phyloP scores from a whole-genome alignment of 2,329 filamentous ascomycete genomes.

The Exutisphaerella laricina region DNA sequence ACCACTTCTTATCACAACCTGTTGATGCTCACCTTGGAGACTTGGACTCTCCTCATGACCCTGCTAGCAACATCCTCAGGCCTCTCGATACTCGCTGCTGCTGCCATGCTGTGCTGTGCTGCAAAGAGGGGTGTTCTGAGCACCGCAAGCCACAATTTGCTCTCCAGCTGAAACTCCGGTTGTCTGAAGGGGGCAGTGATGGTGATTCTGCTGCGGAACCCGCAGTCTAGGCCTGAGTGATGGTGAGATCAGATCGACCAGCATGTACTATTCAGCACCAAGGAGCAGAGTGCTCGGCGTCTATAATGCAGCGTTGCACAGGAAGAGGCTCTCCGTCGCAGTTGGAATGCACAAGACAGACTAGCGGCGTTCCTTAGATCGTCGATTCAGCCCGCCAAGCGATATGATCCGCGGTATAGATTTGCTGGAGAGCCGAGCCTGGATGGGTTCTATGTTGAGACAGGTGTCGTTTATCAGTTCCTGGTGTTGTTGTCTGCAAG shows the following conservation, averaged over 20 bases:
- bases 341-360: no score
- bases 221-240: neutral
- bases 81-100: constrained; percentile 19
- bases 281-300: neutral
- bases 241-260: neutral
- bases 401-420: neutral
- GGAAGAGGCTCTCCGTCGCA: no score
- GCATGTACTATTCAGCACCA: constrained; percentile 6
- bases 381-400: neutral
- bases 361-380: no score
- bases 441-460: no score
- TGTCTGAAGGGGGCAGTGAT: neutral
- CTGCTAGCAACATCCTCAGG: constrained; percentile 34
- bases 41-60: constrained; percentile 36
- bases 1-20: no score
- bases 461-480: no score
- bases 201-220: neutral
- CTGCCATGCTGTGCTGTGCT: constrained; percentile 25
- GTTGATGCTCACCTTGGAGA: constrained; percentile 35
- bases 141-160: constrained; percentile 7
- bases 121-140: constrained; percentile 2
- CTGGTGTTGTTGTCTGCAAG: no score
- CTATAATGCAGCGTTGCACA: neutral
- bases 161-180: constrained; percentile 5
- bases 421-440: no score